Evolutionary conservation across 768 basidiomycete species (phyloP).

Genomic region (Tremella mesenterica): DNA sequence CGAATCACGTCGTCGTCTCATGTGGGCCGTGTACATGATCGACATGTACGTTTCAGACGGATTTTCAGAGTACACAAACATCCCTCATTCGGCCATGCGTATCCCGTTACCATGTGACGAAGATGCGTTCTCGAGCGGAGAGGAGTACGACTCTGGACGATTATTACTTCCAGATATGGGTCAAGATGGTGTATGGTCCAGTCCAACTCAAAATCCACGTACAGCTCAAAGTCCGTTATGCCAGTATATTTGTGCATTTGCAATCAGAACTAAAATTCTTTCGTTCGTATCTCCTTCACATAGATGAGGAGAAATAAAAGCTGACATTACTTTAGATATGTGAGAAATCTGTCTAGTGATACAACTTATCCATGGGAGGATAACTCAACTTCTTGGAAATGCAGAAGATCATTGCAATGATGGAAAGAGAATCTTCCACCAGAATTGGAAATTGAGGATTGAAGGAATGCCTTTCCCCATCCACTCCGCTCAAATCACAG

Average conservation of each 20-base stretch:
- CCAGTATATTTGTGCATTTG: not conserved
- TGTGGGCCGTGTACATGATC: slow-evolving; percentile 1
- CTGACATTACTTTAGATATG: too few relatives aligned
- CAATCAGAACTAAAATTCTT: not conserved
- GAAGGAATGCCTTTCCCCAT: not conserved
- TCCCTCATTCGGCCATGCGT: not conserved
- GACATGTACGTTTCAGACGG: not conserved
- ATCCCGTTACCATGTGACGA: not conserved
- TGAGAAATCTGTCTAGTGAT: not conserved
- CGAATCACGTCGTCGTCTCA: not conserved
- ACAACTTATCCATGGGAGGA: not conserved
- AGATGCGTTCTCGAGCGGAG: not conserved
- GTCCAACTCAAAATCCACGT: not conserved
- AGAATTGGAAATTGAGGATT: not conserved
- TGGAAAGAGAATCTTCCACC: not conserved
- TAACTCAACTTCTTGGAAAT: not conserved
- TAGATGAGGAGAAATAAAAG: too few relatives aligned
- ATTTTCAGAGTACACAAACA: not conserved
- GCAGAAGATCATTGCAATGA: not conserved
- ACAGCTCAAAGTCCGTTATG: not conserved
- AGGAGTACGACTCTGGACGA: not conserved
- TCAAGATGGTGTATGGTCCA: not conserved
- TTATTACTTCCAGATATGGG: not conserved
- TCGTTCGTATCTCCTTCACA: too few relatives aligned
- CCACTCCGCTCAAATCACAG: not conserved